Base-by-base conservation (phyloP, 2,329 filamentous ascomycete species). In the Monilinia fructicola region DNA sequence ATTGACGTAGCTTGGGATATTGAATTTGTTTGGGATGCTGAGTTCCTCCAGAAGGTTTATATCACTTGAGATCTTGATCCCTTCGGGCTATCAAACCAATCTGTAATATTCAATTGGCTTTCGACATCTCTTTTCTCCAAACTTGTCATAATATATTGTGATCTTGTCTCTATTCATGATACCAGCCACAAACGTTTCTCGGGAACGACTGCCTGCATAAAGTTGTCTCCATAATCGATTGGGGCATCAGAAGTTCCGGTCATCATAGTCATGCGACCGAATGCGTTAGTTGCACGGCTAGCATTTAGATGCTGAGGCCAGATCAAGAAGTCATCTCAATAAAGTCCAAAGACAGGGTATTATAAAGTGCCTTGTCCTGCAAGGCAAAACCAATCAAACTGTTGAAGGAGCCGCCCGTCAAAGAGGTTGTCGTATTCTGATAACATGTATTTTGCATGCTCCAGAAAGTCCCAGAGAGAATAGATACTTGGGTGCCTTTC, bases 391-490 rank as follows among this genome's bases (percentile, higher is more conserved):
- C 80, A 77, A 11, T 77, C 73, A 1, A 78, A 78, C 21, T 78
- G 71, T 67, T 73, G 69, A 42, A 79, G 64, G 18, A 75, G 71
- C 56, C 71, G 69, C 18, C 78, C 78, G 31, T 73, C 73, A 23
- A 73, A 72, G 63, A 80, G 76, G 53, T 78, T 79, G 23, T 81
- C 77, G 31, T 81, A 74, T 74, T 80, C 78, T 9, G 73, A 74
- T 69, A 79, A 76, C 73, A 80, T 79, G 68, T 80, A 81, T 48
- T 75, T 71, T n/a, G 78, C 78, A 46, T 78, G 76, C 67, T 74
- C 76, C 55, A 77, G 77, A 69, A 81, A 81, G 69, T 81, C 78
- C 78, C 78, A 81, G 42, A 79, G 69, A 69, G 79, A 73, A 64
- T 73, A 78, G 52, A 81, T 76, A 21, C 48, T 40, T 23, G 73